These are phyloP conservation scores for Centrapalus pauciflorus DNA, from an alignment of 129 eudicot species.

Conservation along the genomic window DNA sequence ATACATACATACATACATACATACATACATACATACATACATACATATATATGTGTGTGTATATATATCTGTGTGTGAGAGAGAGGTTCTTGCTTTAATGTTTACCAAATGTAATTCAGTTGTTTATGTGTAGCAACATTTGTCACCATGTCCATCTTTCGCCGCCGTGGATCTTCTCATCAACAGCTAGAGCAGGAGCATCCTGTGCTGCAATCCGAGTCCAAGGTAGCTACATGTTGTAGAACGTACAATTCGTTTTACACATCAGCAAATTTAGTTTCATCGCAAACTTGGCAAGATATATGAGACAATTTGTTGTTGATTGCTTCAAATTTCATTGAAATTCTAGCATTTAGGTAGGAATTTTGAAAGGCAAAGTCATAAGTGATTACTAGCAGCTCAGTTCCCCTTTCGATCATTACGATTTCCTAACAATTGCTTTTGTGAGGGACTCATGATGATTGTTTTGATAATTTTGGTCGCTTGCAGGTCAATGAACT, in stretches of 20 bases:
- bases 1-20: too few relatives aligned
- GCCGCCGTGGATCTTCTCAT: conserved; percentile 51
- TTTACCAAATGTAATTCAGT: not conserved
- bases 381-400: too few relatives aligned
- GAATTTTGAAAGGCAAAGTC: too few relatives aligned
- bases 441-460: not conserved
- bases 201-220: conserved; percentile 45
- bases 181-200: conserved; percentile 39
- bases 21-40: too few relatives aligned
- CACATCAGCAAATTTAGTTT: not conserved
- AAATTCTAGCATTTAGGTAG: too few relatives aligned
- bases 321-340: not conserved
- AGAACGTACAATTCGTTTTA: not conserved
- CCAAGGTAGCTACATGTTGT: conserved; percentile 38
- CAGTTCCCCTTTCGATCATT: not conserved
- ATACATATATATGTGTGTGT: too few relatives aligned
- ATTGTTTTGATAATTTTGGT: conserved; percentile 6
- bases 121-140: conserved; percentile 4
- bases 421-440: not conserved
- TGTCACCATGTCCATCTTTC: conserved; percentile 46
- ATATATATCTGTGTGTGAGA: too few relatives aligned
- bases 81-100: not conserved
- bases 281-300: not conserved
- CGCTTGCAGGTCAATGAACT: conserved; percentile 55
- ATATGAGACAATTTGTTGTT: not conserved